A percentile compares a stretch with the other conserved stretches of the same genome.
These are phyloP conservation scores for Penicillium ucsense DNA, from an alignment of 495 filamentous ascomycete species.

Conservation along the genomic window DNA sequence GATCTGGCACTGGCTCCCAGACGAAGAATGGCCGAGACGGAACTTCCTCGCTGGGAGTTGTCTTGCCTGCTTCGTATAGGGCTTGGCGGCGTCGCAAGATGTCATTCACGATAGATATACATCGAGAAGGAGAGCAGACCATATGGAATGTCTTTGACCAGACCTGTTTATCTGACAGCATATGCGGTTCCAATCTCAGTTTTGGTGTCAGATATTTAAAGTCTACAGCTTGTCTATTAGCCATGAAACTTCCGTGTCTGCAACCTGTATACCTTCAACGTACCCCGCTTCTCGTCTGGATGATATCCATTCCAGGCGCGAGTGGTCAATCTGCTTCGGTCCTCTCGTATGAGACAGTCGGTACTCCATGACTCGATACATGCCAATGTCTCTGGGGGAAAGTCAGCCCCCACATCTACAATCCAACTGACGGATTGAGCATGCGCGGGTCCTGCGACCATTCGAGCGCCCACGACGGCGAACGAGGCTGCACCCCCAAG, in stretches of 20 bases:
- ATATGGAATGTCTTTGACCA: slow-evolving; percentile 74
- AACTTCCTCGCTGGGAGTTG: slow-evolving; percentile 13
- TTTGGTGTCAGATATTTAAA: slow-evolving; percentile 89
- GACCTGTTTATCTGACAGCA: slow-evolving; percentile 49
- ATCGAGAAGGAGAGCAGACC: slow-evolving; percentile 73
- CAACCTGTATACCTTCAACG: slow-evolving; percentile 1
- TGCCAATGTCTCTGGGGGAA: slow-evolving; percentile 54
- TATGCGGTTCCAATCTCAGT: slow-evolving; percentile 56
- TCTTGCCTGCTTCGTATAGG: slow-evolving; percentile 19
- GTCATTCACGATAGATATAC: slow-evolving; percentile 56
- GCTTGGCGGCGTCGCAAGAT: slow-evolving; percentile 43
- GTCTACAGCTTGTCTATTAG: slow-evolving; percentile 37
- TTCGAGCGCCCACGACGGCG: slow-evolving; percentile 75
- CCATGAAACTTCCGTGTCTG: slow-evolving; percentile 2
- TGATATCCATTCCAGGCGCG: slow-evolving; percentile 87
- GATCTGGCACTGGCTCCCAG: slow-evolving; percentile 92
- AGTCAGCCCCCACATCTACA: slow-evolving; percentile 81
- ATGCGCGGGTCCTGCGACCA: slow-evolving; percentile 52
- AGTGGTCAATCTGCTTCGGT: slow-evolving; percentile 64
- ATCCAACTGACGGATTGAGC: slow-evolving; percentile 70
- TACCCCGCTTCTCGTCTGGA: slow-evolving; percentile 46
- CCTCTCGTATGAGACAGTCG: slow-evolving; percentile 54
- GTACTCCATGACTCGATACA: slow-evolving; percentile 66
- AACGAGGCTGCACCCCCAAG: slow-evolving; percentile 83
- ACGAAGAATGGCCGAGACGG: slow-evolving; percentile 58